Evolutionary conservation across 2,329 filamentous ascomycete genomes (phyloP).

Genomic region (Cercospora sp.): DNA sequence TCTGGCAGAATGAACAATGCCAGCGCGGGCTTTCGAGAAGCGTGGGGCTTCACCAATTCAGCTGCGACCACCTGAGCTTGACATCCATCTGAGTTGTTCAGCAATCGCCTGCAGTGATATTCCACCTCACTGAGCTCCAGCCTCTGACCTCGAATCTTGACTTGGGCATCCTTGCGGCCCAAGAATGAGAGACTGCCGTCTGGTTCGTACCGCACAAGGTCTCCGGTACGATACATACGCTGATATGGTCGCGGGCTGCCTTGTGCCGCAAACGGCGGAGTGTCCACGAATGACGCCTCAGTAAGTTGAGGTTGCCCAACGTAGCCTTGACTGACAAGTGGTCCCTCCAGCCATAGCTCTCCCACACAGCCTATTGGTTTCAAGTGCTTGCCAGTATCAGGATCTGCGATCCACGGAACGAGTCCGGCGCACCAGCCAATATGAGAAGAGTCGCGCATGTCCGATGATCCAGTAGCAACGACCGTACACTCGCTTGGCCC

Average conservation of each 20-base stretch:
- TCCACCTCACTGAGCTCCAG: constrained; percentile 30
- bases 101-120: neutral
- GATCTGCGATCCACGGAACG: neutral
- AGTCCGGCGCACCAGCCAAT: constrained; percentile 2
- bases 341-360: constrained; percentile 50
- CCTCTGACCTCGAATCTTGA: constrained; percentile 29
- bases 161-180: constrained; percentile 27
- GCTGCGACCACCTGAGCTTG: constrained; percentile 4
- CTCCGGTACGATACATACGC: constrained; percentile 26
- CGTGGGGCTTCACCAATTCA: neutral
- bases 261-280: neutral
- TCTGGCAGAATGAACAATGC: neutral
- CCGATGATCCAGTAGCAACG: neutral
- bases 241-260: constrained; percentile 40
- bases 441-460: neutral
- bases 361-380: constrained; percentile 32
- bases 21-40: constrained; percentile 6
- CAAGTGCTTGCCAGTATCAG: neutral
- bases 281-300: neutral
- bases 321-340: constrained; percentile 49
- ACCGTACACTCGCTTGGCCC: constrained; percentile 12
- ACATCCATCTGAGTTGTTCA: neutral
- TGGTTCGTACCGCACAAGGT: constrained; percentile 40
- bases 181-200: constrained; percentile 29
- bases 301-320: constrained; percentile 30